phyloP scores from a whole-genome alignment of 805 yeast genomes.

The Lachancea sp. region DNA sequence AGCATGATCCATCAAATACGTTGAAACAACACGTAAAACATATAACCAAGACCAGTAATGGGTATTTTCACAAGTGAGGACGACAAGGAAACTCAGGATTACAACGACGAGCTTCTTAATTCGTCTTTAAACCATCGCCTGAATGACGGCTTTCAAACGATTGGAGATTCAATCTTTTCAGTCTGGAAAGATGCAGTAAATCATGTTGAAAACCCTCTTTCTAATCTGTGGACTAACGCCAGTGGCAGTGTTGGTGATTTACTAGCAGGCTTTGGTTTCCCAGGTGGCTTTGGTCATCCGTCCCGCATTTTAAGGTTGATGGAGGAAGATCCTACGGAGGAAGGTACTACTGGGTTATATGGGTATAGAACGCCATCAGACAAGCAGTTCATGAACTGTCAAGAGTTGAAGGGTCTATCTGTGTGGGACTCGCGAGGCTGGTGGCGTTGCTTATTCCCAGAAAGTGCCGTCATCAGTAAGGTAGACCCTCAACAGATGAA shows the following conservation, averaged over 20 bases:
- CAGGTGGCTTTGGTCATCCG: slow-evolving; percentile 21
- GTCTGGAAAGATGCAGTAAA: slow-evolving; percentile 17
- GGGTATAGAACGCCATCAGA: slow-evolving; percentile 55
- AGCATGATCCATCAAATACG: too few relatives aligned
- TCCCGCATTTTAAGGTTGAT: slow-evolving; percentile 14
- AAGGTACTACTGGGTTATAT: slow-evolving; percentile 28
- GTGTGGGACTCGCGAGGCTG: slow-evolving; percentile 81
- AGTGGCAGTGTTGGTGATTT: slow-evolving; percentile 23
- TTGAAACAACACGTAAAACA: background rate
- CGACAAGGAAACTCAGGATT: slow-evolving; percentile 13
- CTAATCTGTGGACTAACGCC: slow-evolving; percentile 11
- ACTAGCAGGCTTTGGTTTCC: slow-evolving; percentile 21
- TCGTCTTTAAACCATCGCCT: slow-evolving; percentile 5
- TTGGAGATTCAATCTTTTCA: slow-evolving; percentile 17
- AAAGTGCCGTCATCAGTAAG: slow-evolving; percentile 34
- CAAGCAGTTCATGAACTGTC: slow-evolving; percentile 55
- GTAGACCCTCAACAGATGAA: slow-evolving; percentile 27
- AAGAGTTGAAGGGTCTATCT: slow-evolving; percentile 57
- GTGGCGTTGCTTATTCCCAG: slow-evolving; percentile 89
- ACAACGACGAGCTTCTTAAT: slow-evolving; percentile 12
- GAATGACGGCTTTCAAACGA: slow-evolving; percentile 1
- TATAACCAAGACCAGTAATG: too few relatives aligned
- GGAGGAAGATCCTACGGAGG: slow-evolving; percentile 14
- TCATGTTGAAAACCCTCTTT: slow-evolving; percentile 7
- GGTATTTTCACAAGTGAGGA: slow-evolving; percentile 17